phyloP scores from a whole-genome alignment of 768 basidiomycete species.

The Mrakia frigida region DNA sequence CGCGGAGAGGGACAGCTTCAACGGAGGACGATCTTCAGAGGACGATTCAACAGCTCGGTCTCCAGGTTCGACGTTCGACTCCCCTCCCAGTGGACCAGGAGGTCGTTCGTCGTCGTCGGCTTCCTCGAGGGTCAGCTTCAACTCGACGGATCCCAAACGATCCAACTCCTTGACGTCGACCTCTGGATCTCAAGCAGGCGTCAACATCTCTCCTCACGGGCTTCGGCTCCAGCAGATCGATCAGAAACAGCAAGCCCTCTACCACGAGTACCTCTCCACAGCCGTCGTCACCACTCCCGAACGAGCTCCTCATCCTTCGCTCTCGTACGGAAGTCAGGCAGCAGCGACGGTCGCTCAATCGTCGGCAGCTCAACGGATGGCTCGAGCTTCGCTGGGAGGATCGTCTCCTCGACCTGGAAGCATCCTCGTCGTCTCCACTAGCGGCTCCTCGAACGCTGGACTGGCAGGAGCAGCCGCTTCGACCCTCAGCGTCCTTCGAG shows the following conservation, averaged over 20 bases:
- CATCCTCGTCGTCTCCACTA: constrained; percentile 40
- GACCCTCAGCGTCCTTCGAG: constrained; percentile 86
- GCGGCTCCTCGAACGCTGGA: background rate
- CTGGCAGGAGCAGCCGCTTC: background rate
- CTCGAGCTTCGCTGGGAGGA: constrained; percentile 20
- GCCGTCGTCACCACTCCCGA: constrained; percentile 58
- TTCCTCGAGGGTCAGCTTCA: constrained; percentile 10
- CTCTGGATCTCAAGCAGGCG: background rate
- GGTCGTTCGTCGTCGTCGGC: constrained; percentile 10
- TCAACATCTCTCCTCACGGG: constrained; percentile 47
- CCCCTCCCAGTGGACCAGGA: background rate
- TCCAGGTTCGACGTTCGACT: background rate
- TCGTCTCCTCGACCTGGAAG: constrained; percentile 38
- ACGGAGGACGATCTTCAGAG: background rate
- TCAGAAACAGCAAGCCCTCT: constrained; percentile 78
- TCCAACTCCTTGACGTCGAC: background rate
- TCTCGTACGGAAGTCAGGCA: constrained; percentile 70
- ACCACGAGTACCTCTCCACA: constrained; percentile 81
- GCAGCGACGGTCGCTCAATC: constrained; percentile 60
- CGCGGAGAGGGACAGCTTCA: constrained; percentile 51
- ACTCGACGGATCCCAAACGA: constrained; percentile 9
- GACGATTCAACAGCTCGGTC: background rate
- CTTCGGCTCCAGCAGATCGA: constrained; percentile 75
- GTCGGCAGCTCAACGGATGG: constrained; percentile 17
- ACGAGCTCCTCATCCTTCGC: constrained; percentile 57